These are phyloP conservation scores for Aspergillus bombycis DNA, from an alignment of 2,329 filamentous ascomycete species.

Conservation along the genomic window DNA sequence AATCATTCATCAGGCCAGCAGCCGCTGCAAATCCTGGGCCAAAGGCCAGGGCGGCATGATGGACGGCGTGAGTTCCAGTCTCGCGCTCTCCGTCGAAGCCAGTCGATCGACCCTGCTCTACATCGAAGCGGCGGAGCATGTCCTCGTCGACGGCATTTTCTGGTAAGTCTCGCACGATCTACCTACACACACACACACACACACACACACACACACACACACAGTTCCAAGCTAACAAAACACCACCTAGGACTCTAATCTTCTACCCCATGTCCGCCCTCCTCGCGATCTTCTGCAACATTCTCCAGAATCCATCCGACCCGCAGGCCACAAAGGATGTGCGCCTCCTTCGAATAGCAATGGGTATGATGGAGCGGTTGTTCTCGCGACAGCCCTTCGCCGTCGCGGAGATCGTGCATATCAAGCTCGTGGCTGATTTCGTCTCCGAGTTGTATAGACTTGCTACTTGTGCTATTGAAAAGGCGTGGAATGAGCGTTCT, in stretches of 20 bases:
- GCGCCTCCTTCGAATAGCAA: slow-evolving; percentile 48
- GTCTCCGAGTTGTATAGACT: slow-evolving; percentile 50
- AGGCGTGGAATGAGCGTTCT: slow-evolving; percentile 36
- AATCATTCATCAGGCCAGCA: slow-evolving; percentile 59
- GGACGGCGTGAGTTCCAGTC: slow-evolving; percentile 56
- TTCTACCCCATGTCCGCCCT: slow-evolving; percentile 62
- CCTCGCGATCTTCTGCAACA: slow-evolving; percentile 59
- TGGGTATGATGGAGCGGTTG: slow-evolving; percentile 47
- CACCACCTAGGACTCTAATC: slow-evolving; percentile 51
- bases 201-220: background rate
- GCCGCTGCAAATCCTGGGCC: slow-evolving; percentile 52
- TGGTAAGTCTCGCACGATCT: slow-evolving; percentile 44
- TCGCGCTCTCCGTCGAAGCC: slow-evolving; percentile 58
- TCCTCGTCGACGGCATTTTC: slow-evolving; percentile 53
- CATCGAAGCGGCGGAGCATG: slow-evolving; percentile 47
- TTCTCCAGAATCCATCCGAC: slow-evolving; percentile 53
- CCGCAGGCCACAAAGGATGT: slow-evolving; percentile 51
- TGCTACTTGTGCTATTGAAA: slow-evolving; percentile 49
- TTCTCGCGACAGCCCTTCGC: slow-evolving; percentile 34
- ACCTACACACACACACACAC: background rate
- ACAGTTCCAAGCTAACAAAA: slow-evolving; percentile 1
- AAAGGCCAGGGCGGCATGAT: slow-evolving; percentile 40
- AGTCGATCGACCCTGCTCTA: slow-evolving; percentile 59
- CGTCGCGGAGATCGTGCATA: slow-evolving; percentile 43
- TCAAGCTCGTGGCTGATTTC: slow-evolving; percentile 49